Percentiles rank a stretch among this genome's conserved stretches.
Conservation (phyloP, 1,284 basidiomycete genomes). For the Violaceomyces palustris region DNA sequence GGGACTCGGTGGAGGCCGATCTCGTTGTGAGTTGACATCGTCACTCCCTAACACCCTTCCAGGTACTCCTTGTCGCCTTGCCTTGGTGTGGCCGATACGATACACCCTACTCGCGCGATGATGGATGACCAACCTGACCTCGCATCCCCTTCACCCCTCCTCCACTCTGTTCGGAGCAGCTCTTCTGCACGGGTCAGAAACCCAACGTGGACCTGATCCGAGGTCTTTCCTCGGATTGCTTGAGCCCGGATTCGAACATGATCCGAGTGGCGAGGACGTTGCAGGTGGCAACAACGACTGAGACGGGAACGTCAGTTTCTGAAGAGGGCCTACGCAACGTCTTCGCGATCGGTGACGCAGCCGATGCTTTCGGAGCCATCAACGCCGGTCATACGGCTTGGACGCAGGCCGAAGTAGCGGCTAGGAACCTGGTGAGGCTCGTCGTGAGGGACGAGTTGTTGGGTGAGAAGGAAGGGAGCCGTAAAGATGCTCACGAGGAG, state of each 20-base stretch:
- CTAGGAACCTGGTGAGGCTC: slow-evolving; percentile 13
- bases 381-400: slow-evolving; percentile 34
- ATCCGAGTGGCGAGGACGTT: slow-evolving; percentile 12
- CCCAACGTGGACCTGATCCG: slow-evolving; percentile 11
- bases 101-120: no score
- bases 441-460: slow-evolving; percentile 1
- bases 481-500: no score
- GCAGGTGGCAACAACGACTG: slow-evolving; percentile 4
- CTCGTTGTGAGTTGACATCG: no score
- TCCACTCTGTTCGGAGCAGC: not conserved
- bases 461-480: no score
- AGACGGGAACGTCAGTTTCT: not conserved
- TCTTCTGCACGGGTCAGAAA: not conserved
- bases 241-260: slow-evolving; percentile 8
- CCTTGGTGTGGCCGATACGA: no score
- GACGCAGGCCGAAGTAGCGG: slow-evolving; percentile 23
- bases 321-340: slow-evolving; percentile 4
- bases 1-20: no score
- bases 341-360: slow-evolving; percentile 29
- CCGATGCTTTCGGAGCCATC: slow-evolving; percentile 30
- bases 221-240: not conserved
- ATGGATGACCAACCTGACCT: not conserved
- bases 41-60: no score
- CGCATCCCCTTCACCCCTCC: not conserved
- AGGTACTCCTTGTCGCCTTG: no score